Evolutionary conservation across 2,329 filamentous ascomycete species (phyloP).

Genomic region (Diaporthe sp.): DNA sequence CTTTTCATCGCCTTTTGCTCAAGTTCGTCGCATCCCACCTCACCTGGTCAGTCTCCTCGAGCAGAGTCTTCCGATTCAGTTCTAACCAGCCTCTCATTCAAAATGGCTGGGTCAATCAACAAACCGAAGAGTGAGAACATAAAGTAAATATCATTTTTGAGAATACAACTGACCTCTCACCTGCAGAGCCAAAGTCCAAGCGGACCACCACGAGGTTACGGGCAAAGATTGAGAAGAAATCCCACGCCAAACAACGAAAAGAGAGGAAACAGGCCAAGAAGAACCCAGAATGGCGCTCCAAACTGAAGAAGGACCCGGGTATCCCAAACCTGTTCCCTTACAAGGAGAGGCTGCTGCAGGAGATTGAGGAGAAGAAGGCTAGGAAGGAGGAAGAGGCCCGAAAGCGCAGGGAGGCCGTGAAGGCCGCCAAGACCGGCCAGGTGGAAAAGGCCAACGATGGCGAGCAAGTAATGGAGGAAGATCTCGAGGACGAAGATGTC

Average conservation of each 20-base stretch:
- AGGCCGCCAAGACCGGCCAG: conserved; percentile 71
- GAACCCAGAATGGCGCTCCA: conserved; percentile 96
- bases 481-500: conserved; percentile 59
- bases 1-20: conserved; percentile 34
- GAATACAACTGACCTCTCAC: not conserved
- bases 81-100: conserved; percentile 30
- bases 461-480: conserved; percentile 59
- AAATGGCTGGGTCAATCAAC: conserved; percentile 67
- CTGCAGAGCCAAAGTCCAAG: conserved; percentile 92
- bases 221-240: conserved; percentile 96
- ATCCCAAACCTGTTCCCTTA: conserved; percentile 98
- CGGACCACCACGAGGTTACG: conserved; percentile 88
- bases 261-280: conserved; percentile 90
- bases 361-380: conserved; percentile 90
- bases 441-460: conserved; percentile 54
- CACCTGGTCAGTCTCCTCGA: not conserved
- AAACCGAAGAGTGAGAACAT: conserved; percentile 64
- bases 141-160: not conserved
- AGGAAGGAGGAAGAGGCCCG: conserved; percentile 84
- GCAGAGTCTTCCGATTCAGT: not conserved
- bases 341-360: conserved; percentile 93
- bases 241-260: conserved; percentile 91
- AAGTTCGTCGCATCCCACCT: not conserved
- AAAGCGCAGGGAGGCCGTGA: conserved; percentile 78
- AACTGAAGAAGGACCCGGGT: conserved; percentile 96